phyloP scores from a whole-genome alignment of 2,329 filamentous ascomycete species.

The Xylariaceae sp. region DNA sequence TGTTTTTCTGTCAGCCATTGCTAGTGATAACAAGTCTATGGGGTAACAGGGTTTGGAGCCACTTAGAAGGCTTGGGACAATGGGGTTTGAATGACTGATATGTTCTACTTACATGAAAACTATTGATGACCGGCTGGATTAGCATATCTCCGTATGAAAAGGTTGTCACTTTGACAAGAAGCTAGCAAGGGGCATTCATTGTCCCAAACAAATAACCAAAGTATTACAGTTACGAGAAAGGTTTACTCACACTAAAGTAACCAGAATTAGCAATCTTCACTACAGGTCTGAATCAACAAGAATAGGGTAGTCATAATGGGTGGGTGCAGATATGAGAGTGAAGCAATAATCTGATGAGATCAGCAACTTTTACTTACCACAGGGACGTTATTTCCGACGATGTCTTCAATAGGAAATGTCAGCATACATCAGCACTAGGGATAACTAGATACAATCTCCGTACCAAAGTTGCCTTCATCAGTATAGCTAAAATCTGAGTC shows the following conservation, averaged over 20 bases:
- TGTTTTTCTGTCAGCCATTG: constrained; percentile 20
- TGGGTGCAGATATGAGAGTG: background rate
- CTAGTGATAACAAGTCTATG: background rate
- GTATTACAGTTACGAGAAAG: background rate
- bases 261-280: constrained; percentile 8
- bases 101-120: constrained; percentile 40
- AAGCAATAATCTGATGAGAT: background rate
- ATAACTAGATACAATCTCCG: constrained; percentile 33
- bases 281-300: background rate
- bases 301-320: background rate
- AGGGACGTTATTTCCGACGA: constrained; percentile 35
- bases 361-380: constrained; percentile 24
- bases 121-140: constrained; percentile 4
- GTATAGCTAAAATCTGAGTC: constrained; percentile 53
- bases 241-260: constrained; percentile 22
- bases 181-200: background rate
- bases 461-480: constrained; percentile 70
- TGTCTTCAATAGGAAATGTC: constrained; percentile 24
- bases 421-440: constrained; percentile 11
- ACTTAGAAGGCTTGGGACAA: constrained; percentile 24
- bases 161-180: background rate
- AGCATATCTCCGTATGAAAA: constrained; percentile 1
- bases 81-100: constrained; percentile 37
- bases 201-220: constrained; percentile 6
- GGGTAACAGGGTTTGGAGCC: background rate